phyloP scores from a whole-genome alignment of 257 asterid species.

The Solanum rostratum region DNA sequence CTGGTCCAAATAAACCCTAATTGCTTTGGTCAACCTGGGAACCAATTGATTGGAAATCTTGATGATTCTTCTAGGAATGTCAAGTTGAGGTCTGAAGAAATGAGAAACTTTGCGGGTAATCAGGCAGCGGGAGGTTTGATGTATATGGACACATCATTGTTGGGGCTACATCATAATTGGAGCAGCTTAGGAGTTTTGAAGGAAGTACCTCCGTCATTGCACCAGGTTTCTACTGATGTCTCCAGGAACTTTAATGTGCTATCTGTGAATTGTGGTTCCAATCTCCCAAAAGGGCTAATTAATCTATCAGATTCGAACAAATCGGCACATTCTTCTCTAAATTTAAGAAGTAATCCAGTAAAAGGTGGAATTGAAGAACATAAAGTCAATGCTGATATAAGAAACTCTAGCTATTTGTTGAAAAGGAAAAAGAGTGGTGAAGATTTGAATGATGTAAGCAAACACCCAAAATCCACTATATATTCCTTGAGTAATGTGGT shows the following conservation, averaged over 20 bases:
- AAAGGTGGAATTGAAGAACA: conserved; percentile 36
- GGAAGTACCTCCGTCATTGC: conserved; percentile 24
- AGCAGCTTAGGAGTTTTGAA: conserved; percentile 34
- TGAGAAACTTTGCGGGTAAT: conserved; percentile 22
- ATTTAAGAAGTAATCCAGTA: conserved; percentile 19
- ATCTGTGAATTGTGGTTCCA: conserved; percentile 34
- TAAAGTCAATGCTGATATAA: conserved; percentile 15
- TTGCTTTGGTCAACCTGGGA: conserved; percentile 1
- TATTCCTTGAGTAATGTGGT: conserved; percentile 5
- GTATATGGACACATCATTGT: background rate
- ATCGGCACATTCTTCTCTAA: conserved; percentile 32
- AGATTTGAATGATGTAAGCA: conserved; percentile 17
- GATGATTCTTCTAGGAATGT: conserved; percentile 16
- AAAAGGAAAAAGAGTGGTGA: conserved; percentile 42
- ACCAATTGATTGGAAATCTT: background rate
- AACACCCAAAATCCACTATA: conserved; percentile 27
- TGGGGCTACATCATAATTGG: conserved; percentile 23
- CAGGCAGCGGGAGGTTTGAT: conserved; percentile 6
- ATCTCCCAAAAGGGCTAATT: background rate
- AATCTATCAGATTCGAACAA: conserved; percentile 14
- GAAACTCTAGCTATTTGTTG: conserved; percentile 12
- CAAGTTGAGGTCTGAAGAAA: conserved; percentile 37
- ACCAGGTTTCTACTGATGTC: conserved; percentile 33
- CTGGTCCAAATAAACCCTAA: background rate
- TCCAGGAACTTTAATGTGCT: conserved; percentile 36